phyloP scores from a whole-genome alignment of 805 yeast species.

The Ogataea ramenticola region DNA sequence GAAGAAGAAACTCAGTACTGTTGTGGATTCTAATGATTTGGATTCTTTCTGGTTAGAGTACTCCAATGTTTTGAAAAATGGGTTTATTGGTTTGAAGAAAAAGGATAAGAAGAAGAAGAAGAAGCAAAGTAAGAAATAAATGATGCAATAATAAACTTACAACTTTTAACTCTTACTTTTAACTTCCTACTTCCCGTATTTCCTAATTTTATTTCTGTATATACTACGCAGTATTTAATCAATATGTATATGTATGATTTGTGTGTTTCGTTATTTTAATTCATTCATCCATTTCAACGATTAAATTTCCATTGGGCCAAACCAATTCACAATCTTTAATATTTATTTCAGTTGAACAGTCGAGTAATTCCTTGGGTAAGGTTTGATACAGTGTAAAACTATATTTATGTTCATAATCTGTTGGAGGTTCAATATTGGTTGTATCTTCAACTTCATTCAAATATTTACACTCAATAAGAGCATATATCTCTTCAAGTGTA shows the following conservation, averaged over 20 bases:
- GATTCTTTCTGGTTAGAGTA: constrained; percentile 76
- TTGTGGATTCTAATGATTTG: constrained; percentile 53
- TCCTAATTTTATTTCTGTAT: too few relatives aligned
- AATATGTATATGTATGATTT: too few relatives aligned
- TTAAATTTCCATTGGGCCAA: constrained; percentile 59
- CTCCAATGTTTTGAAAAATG: constrained; percentile 58
- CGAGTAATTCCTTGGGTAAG: constrained; percentile 46
- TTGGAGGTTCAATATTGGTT: constrained; percentile 11
- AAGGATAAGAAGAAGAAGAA: constrained; percentile 70
- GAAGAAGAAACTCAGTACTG: constrained; percentile 63
- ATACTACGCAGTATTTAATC: too few relatives aligned
- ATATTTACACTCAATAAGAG: constrained; percentile 51
- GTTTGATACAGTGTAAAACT: constrained; percentile 46
- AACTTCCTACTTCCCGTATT: too few relatives aligned
- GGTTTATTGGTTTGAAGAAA: constrained; percentile 71
- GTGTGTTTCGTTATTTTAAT: too few relatives aligned
- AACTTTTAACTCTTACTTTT: too few relatives aligned
- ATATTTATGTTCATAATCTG: constrained; percentile 37
- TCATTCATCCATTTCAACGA: constrained; percentile 23
- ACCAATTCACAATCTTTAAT: constrained; percentile 39
- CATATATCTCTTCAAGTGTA: constrained; percentile 58
- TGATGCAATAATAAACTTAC: too few relatives aligned
- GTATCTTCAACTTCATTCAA: constrained; percentile 17
- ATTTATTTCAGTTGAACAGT: constrained; percentile 14
- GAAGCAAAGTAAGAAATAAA: constrained; percentile 1